phyloP scores from a whole-genome alignment of 352 stramenopile species.

The Pythium aquatile region DNA sequence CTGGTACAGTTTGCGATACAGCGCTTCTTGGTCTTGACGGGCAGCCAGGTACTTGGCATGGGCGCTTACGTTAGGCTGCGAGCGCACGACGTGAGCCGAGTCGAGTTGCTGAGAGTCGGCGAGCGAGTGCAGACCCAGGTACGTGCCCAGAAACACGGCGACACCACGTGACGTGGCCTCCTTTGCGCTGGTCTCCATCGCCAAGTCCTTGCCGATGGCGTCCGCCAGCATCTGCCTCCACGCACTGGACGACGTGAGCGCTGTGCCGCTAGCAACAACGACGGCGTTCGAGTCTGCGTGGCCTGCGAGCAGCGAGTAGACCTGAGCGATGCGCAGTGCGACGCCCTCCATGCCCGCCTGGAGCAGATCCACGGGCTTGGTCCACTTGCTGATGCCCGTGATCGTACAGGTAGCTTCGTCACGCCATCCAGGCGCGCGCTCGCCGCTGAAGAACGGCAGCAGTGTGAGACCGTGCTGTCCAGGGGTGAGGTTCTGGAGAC shows the following conservation, averaged over 20 bases:
- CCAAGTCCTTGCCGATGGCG: slow-evolving; percentile 66
- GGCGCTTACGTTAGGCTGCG: slow-evolving; percentile 41
- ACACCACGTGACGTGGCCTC: slow-evolving; percentile 87
- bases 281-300: slow-evolving; percentile 48
- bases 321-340: slow-evolving; percentile 80
- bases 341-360: slow-evolving; percentile 91
- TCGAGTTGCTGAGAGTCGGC: slow-evolving; percentile 36
- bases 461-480: slow-evolving; percentile 77
- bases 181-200: slow-evolving; percentile 52
- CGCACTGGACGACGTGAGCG: slow-evolving; percentile 68
- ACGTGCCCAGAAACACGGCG: slow-evolving; percentile 66
- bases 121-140: slow-evolving; percentile 56
- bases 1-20: slow-evolving; percentile 72
- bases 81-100: slow-evolving; percentile 30
- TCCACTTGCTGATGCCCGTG: slow-evolving; percentile 90
- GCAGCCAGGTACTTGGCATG: slow-evolving; percentile 65
- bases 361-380: slow-evolving; percentile 85
- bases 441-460: slow-evolving; percentile 92
- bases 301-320: slow-evolving; percentile 77
- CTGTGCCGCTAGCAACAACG: slow-evolving; percentile 78
- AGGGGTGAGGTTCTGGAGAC: slow-evolving; percentile 38
- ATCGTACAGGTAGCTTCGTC: slow-evolving; percentile 90
- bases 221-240: slow-evolving; percentile 90
- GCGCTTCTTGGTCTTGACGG: slow-evolving; percentile 61
- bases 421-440: slow-evolving; percentile 92